phyloP scores from a whole-genome alignment of 306 rosid genomes.

The Psophocarpus tetragonolobus region DNA sequence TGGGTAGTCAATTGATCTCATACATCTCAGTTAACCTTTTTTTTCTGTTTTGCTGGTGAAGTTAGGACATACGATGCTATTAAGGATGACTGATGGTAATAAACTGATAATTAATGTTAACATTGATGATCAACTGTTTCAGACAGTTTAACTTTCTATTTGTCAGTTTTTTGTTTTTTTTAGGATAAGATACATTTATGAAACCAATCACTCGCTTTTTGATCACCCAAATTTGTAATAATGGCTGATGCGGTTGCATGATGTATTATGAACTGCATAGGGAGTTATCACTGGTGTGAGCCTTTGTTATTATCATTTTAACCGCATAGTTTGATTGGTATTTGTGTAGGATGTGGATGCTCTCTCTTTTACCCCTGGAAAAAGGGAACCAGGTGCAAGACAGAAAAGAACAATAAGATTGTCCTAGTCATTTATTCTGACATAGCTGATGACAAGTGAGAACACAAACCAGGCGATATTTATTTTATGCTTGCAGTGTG shows the following conservation, averaged over 20 bases:
- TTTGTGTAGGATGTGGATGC: conserved; percentile 65
- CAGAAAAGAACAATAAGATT: conserved; percentile 50
- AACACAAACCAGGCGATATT: not conserved
- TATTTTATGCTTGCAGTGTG: conserved; percentile 24
- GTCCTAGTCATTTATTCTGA: conserved; percentile 28
- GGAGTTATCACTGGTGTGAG: not conserved
- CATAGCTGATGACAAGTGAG: conserved; percentile 30
- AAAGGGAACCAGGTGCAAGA: conserved; percentile 44
- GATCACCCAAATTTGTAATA: not conserved
- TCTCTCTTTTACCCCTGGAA: conserved; percentile 58
- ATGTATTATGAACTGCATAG: not conserved
- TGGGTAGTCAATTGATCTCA: not conserved
- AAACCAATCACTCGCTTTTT: not conserved
- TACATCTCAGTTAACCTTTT: not conserved
- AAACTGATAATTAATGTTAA: conserved; percentile 1
- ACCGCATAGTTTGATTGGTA: conserved; percentile 10
- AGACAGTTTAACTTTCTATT: not conserved
- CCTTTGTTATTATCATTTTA: conserved; percentile 1
- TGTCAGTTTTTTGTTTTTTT: not conserved
- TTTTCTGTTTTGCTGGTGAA: not conserved
- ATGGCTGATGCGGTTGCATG: conserved; percentile 2
- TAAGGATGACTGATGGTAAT: not conserved
- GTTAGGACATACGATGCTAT: conserved; percentile 7
- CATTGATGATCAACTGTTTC: conserved; percentile 8
- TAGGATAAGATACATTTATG: not conserved